phyloP scores from a whole-genome alignment of 2,329 filamentous ascomycete genomes.

The Chaetomiaceae sp. region DNA sequence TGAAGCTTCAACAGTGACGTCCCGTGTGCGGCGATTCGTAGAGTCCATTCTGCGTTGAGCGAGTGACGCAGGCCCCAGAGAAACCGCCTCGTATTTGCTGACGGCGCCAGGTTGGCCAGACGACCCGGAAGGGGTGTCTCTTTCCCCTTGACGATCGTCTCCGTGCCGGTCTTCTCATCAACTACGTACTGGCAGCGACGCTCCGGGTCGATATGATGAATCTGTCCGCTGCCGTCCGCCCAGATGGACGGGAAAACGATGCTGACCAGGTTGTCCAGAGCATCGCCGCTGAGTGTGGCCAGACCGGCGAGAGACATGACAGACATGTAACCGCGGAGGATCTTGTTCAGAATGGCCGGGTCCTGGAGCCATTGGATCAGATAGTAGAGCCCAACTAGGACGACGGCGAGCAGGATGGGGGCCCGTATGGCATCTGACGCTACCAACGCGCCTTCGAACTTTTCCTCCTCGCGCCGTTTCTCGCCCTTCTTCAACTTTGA shows the following conservation, averaged over 20 bases:
- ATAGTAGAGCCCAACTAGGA: slow-evolving; percentile 72
- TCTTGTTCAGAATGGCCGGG: slow-evolving; percentile 71
- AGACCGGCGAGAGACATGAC: slow-evolving; percentile 72
- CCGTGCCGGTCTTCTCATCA: slow-evolving; percentile 23
- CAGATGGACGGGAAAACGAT: slow-evolving; percentile 71
- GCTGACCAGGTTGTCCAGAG: slow-evolving; percentile 55
- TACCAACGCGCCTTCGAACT: slow-evolving; percentile 55
- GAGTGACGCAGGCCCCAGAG: slow-evolving; percentile 49
- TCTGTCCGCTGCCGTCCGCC: slow-evolving; percentile 36
- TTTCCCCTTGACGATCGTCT: slow-evolving; percentile 26
- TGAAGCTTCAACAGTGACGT: slow-evolving; percentile 41
- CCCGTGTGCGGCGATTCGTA: slow-evolving; percentile 47
- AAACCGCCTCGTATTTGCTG: slow-evolving; percentile 20
- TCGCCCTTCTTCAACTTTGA: slow-evolving; percentile 41
- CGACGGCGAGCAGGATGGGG: slow-evolving; percentile 67
- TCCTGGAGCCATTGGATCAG: slow-evolving; percentile 86
- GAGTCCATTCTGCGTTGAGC: slow-evolving; percentile 45
- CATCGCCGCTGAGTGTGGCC: slow-evolving; percentile 66
- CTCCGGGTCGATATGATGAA: slow-evolving; percentile 42
- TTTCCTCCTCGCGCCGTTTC: slow-evolving; percentile 45
- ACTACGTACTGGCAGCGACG: slow-evolving; percentile 33
- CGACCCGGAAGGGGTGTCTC: slow-evolving; percentile 36
- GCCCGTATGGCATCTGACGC: slow-evolving; percentile 79
- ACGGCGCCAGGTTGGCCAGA: slow-evolving; percentile 29
- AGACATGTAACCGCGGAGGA: slow-evolving; percentile 79